Evolutionary conservation across 2,329 filamentous ascomycete species (phyloP).

Genomic region (Fusarium goolgardi): DNA sequence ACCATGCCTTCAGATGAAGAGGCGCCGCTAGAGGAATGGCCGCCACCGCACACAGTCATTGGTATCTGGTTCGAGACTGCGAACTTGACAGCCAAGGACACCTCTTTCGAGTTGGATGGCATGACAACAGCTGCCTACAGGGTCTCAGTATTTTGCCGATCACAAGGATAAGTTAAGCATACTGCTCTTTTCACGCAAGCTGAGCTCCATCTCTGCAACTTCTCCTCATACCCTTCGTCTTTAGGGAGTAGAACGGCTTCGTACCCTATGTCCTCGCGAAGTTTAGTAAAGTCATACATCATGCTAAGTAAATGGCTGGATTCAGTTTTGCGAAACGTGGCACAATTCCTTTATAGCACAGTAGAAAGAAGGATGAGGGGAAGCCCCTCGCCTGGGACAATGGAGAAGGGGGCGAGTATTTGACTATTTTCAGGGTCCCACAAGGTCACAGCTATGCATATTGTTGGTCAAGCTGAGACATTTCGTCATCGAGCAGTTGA

Average conservation of each 20-base stretch:
- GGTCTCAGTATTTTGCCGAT: neutral
- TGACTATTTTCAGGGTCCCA: constrained; percentile 24
- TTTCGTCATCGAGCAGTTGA: constrained; percentile 35
- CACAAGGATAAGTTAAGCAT: constrained; percentile 5
- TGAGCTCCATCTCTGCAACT: constrained; percentile 52
- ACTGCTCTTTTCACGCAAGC: constrained; percentile 52
- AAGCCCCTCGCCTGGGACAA: neutral
- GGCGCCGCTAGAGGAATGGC: constrained; percentile 65
- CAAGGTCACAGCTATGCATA: constrained; percentile 18
- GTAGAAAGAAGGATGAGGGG: neutral
- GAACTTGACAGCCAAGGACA: constrained; percentile 41
- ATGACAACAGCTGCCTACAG: constrained; percentile 56
- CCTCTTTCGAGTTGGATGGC: constrained; percentile 53
- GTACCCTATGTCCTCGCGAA: constrained; percentile 21
- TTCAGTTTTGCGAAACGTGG: neutral
- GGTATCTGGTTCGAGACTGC: constrained; percentile 54
- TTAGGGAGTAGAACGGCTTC: constrained; percentile 49
- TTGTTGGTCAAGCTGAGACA: constrained; percentile 33
- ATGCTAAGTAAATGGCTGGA: neutral
- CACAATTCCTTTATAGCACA: neutral
- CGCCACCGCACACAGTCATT: constrained; percentile 65
- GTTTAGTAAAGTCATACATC: constrained; percentile 35
- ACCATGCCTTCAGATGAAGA: constrained; percentile 63
- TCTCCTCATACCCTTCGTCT: constrained; percentile 49
- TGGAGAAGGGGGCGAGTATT: constrained; percentile 27